Conservation (phyloP, 768 basidiomycete species). For the Serpula lacrymans region DNA sequence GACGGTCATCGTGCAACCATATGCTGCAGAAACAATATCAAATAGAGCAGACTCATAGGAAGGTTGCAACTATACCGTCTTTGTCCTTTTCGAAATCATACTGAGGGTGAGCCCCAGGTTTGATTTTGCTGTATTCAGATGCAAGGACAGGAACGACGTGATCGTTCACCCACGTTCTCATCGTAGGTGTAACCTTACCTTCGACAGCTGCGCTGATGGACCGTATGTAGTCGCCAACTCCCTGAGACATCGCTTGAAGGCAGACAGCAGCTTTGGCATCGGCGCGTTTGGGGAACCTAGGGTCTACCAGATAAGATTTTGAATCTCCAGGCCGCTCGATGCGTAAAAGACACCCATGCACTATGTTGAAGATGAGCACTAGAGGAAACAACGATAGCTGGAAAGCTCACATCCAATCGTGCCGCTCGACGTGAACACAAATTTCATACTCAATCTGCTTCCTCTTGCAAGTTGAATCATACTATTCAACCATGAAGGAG, state of each 20-base stretch:
- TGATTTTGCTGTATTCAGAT: slow-evolving; percentile 44
- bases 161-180: slow-evolving; percentile 42
- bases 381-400: neutral
- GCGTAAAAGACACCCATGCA: slow-evolving; percentile 62
- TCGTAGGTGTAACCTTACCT: slow-evolving; percentile 40
- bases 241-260: slow-evolving; percentile 61
- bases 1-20: slow-evolving; percentile 49
- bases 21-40: slow-evolving; percentile 38
- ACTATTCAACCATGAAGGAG: slow-evolving; percentile 50
- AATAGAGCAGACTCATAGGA: neutral
- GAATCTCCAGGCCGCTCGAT: slow-evolving; percentile 50
- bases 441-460: slow-evolving; percentile 38
- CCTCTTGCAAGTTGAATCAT: slow-evolving; percentile 52
- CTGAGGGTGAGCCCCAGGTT: slow-evolving; percentile 32
- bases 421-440: slow-evolving; percentile 42
- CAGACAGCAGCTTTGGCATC: slow-evolving; percentile 73
- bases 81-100: slow-evolving; percentile 43
- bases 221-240: slow-evolving; percentile 55
- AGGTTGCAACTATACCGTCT: slow-evolving; percentile 42
- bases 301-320: slow-evolving; percentile 61
- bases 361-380: slow-evolving; percentile 26
- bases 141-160: slow-evolving; percentile 43
- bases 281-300: slow-evolving; percentile 52
- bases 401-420: slow-evolving; percentile 41
- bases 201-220: slow-evolving; percentile 40